Evolutionary conservation across 306 rosid species (phyloP).

Genomic region (Neltuma alba): DNA sequence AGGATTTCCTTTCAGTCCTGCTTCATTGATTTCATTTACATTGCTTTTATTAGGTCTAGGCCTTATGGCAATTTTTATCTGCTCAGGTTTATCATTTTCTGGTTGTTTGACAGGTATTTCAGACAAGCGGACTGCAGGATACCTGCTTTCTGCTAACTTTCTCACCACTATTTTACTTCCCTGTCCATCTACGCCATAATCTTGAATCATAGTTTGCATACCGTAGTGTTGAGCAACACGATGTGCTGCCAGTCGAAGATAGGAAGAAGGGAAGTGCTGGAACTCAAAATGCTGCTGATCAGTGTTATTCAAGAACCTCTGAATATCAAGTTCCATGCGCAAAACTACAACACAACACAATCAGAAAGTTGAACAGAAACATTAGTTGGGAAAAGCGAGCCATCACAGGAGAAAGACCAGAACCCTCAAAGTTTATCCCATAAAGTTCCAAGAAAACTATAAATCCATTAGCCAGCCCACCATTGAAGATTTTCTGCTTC

Average conservation of each 20-base stretch:
- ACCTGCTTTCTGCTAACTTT: slow-evolving; percentile 67
- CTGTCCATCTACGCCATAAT: slow-evolving; percentile 73
- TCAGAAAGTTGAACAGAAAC: slow-evolving; percentile 6
- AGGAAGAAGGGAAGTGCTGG: slow-evolving; percentile 83
- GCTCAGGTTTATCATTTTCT: slow-evolving; percentile 58
- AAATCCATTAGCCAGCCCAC: slow-evolving; percentile 5
- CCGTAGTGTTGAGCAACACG: slow-evolving; percentile 94
- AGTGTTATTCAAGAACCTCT: slow-evolving; percentile 65
- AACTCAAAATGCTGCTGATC: slow-evolving; percentile 85
- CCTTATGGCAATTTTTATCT: slow-evolving; percentile 58
- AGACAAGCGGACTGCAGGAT: slow-evolving; percentile 63
- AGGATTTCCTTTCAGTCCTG: slow-evolving; percentile 61
- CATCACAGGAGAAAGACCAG: neutral
- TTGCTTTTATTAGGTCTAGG: slow-evolving; percentile 59
- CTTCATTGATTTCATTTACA: slow-evolving; percentile 50
- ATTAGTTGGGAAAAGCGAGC: neutral
- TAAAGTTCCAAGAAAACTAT: neutral
- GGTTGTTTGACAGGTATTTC: slow-evolving; percentile 69
- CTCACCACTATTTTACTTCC: slow-evolving; percentile 82
- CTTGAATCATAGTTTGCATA: slow-evolving; percentile 83
- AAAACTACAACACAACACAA: slow-evolving; percentile 49
- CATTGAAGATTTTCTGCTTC: slow-evolving; percentile 18
- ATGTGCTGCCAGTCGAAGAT: slow-evolving; percentile 90
- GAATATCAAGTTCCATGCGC: slow-evolving; percentile 90
- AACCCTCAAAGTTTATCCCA: neutral